These are phyloP conservation scores for Isatis tinctoria DNA, from an alignment of 345 rosid genomes.

Conservation along the genomic window DNA sequence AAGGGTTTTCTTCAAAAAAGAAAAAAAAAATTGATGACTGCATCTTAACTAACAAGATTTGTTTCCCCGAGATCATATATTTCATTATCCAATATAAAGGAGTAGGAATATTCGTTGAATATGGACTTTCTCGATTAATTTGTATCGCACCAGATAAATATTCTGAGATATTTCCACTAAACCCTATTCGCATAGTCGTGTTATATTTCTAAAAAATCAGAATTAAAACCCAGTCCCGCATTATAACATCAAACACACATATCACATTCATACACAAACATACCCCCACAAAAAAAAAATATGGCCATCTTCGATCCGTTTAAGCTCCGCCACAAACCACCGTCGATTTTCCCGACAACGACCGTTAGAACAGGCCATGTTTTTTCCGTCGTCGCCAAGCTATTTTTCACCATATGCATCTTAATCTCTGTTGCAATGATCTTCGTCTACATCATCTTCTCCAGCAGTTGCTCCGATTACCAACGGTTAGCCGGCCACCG, in stretches of 20 bases:
- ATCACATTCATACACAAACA: background rate
- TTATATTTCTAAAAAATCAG: background rate
- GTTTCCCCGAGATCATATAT: background rate
- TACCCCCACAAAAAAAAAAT: background rate
- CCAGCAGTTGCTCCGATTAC: conserved; percentile 27
- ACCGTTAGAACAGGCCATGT: conserved; percentile 28
- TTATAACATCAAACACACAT: background rate
- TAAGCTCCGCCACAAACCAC: conserved; percentile 26
- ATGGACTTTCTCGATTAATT: conserved; percentile 13
- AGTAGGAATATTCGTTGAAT: conserved; percentile 19
- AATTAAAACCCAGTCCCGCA: background rate
- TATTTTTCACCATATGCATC: conserved; percentile 39
- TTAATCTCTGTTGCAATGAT: conserved; percentile 46
- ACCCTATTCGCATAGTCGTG: background rate
- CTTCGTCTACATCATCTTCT: conserved; percentile 38
- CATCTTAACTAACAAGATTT: conserved; percentile 18
- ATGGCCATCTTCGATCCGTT: conserved; percentile 30
- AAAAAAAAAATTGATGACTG: background rate
- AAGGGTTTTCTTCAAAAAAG: background rate
- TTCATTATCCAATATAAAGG: conserved; percentile 12
- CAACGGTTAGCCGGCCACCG: conserved; percentile 18
- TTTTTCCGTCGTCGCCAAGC: conserved; percentile 37
- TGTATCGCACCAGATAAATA: background rate
- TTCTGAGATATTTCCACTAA: background rate
- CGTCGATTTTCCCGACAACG: conserved; percentile 30